Evolutionary conservation across 192 early-diverging fungal species (phyloP).

Genomic region (Mortierella hygrophila): DNA sequence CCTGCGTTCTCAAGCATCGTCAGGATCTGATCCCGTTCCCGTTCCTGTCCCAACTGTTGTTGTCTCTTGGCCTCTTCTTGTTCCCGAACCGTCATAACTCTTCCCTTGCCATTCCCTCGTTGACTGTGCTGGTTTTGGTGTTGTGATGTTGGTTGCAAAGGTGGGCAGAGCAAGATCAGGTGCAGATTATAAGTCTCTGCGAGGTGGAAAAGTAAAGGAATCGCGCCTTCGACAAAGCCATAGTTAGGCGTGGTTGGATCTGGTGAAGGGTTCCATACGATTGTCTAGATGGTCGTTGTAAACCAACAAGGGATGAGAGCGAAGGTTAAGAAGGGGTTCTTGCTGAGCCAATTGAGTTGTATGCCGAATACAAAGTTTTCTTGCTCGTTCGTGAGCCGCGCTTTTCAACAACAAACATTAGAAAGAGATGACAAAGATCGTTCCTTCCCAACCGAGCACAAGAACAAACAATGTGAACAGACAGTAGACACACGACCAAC

Average conservation of each 20-base stretch:
- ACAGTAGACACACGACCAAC: neutral
- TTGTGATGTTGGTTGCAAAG: constrained; percentile 10
- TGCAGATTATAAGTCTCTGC: constrained; percentile 65
- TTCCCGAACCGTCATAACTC: constrained; percentile 32
- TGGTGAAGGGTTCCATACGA: constrained; percentile 84
- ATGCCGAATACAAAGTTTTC: constrained; percentile 1
- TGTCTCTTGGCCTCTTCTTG: constrained; percentile 38
- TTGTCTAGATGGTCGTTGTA: constrained; percentile 62
- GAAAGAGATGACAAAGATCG: neutral
- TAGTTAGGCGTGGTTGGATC: constrained; percentile 75
- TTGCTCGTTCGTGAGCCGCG: neutral
- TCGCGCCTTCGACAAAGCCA: constrained; percentile 74
- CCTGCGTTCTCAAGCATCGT: constrained; percentile 58
- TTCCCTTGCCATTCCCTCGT: constrained; percentile 13
- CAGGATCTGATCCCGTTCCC: constrained; percentile 70
- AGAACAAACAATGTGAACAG: constrained; percentile 1
- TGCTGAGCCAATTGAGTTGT: neutral
- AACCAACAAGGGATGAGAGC: constrained; percentile 2
- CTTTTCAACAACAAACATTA: neutral
- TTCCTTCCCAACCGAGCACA: neutral
- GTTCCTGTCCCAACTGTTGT: constrained; percentile 59
- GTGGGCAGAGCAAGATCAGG: constrained; percentile 69
- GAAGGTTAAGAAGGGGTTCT: neutral
- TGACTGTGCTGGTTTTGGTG: neutral
- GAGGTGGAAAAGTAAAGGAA: constrained; percentile 67